These are phyloP conservation scores for Mycena haematopus DNA, from an alignment of 768 basidiomycete genomes.

Conservation along the genomic window DNA sequence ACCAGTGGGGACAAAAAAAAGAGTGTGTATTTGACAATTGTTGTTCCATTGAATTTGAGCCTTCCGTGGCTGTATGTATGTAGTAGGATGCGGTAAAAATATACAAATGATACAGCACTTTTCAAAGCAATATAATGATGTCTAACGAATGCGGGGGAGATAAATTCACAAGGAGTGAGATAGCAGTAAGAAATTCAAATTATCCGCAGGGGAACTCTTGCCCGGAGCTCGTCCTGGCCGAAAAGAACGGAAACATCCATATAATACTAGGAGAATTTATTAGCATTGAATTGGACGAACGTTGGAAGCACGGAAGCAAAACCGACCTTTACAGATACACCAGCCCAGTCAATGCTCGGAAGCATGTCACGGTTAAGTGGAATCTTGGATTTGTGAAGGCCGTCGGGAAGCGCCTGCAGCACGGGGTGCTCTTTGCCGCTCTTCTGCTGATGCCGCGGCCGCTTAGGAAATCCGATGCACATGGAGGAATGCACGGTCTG, in stretches of 20 bases:
- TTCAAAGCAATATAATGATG: constrained; percentile 29
- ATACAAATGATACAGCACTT: constrained; percentile 24
- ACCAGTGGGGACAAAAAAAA: too few species aligned
- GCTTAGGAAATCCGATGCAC: constrained; percentile 74
- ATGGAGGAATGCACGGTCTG: constrained; percentile 57
- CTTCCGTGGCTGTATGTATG: too few species aligned
- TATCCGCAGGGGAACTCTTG: constrained; percentile 67
- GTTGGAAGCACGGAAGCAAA: constrained; percentile 21
- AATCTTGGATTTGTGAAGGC: constrained; percentile 67
- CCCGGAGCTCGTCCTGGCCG: constrained; percentile 66
- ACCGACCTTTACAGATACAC: constrained; percentile 70
- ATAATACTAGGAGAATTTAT: constrained; percentile 60
- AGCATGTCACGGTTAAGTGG: constrained; percentile 63
- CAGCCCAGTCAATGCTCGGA: constrained; percentile 70
- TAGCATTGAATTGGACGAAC: constrained; percentile 1
- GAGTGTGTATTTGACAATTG: neutral
- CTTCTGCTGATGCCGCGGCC: constrained; percentile 55
- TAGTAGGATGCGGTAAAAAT: constrained; percentile 19
- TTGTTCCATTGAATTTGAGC: constrained; percentile 4
- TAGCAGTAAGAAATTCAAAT: constrained; percentile 36
- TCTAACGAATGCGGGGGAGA: constrained; percentile 12
- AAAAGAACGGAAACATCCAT: constrained; percentile 72
- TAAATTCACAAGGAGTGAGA: constrained; percentile 20
- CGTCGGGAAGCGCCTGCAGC: constrained; percentile 65
- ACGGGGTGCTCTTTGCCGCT: constrained; percentile 50